Conservation (phyloP, 495 filamentous ascomycete genomes). For the Friedmanniomyces simplex region DNA sequence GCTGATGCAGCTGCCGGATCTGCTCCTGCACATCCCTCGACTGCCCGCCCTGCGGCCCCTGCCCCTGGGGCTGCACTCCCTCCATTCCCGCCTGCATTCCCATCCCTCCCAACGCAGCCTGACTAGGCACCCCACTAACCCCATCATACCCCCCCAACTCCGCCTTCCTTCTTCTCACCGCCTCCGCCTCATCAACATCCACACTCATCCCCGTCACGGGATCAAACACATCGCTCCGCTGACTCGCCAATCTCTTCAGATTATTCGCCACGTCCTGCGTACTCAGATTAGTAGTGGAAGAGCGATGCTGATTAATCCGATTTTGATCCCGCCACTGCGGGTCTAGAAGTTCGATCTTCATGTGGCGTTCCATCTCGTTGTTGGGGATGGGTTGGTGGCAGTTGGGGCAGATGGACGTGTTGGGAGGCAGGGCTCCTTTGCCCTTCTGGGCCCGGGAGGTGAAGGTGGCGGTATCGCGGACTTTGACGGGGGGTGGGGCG, state of each 20-base stretch:
- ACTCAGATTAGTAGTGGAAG: conserved; percentile 75
- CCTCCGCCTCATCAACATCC: conserved; percentile 53
- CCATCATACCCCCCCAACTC: conserved; percentile 54
- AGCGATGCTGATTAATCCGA: conserved; percentile 73
- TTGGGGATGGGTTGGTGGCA: conserved; percentile 82
- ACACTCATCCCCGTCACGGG: conserved; percentile 54
- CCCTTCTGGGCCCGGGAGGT: conserved; percentile 56
- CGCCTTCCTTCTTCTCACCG: conserved; percentile 62
- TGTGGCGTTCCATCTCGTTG: conserved; percentile 82
- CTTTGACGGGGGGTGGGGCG: conserved; percentile 70
- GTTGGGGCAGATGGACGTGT: conserved; percentile 78
- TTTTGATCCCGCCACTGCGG: conserved; percentile 94
- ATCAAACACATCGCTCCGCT: conserved; percentile 88
- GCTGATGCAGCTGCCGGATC: conserved; percentile 12
- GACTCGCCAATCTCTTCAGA: conserved; percentile 89
- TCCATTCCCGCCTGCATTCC: neutral
- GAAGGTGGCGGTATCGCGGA: conserved; percentile 80
- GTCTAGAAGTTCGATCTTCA: conserved; percentile 92
- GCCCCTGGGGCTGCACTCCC: neutral
- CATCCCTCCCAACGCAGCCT: conserved; percentile 29
- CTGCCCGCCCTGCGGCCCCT: neutral
- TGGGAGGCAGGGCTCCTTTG: conserved; percentile 40
- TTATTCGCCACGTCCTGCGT: conserved; percentile 86
- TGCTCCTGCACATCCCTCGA: conserved; percentile 18
- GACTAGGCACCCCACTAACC: conserved; percentile 34